Base-by-base conservation (phyloP, 768 basidiomycete species). In the Strobilomyces echinocephalus region DNA sequence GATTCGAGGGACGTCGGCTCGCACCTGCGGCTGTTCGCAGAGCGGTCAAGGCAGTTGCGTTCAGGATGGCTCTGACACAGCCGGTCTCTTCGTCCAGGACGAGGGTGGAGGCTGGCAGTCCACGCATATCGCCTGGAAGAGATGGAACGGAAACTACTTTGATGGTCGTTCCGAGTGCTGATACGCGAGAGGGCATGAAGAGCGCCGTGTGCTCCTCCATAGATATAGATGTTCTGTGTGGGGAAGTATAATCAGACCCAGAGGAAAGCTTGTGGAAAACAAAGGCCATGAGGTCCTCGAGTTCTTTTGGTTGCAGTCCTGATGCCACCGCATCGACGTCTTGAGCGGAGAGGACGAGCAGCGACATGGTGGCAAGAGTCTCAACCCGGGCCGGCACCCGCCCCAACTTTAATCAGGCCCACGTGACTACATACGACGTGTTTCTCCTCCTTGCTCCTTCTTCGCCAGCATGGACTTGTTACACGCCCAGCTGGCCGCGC, bases 61-160 rank as follows among this genome's bases (percentile, higher is more conserved):
- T 95, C 18, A 95, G 70, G 33, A 95, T 71, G 0, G 87, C 91
- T 56, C 78, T 85, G n/a, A 85, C 78, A 0, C 72, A 71, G 1
- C 92, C 92, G 0, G 80, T 83, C 2, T 55, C 60, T 57, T 91
- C 87, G 62, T 94, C 84, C 10, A 95, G 61, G 3, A 94, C 77
- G 39, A 92, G 65, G 0, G 88, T 95, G 0, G 84, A 84, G 0
- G 78, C 91, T 7, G 91, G 88, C 18, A 95, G 64, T 0, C 93
- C 92, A 3, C 73, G 66, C 18, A 58, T 62, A 42, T 77, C 77
- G 2, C 63, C 73, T 1, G 68, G 50, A 1, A 58, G 58, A 4
- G 69, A 72, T 0, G 92, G 92, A 2, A 92, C 76, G 28, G 83
- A 86, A 4, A 91, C 92, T n/a, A 91, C 78, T 69, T 97, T 95